Conservation (phyloP, 2,329 filamentous ascomycete genomes). For the Leptographium radiaticola region DNA sequence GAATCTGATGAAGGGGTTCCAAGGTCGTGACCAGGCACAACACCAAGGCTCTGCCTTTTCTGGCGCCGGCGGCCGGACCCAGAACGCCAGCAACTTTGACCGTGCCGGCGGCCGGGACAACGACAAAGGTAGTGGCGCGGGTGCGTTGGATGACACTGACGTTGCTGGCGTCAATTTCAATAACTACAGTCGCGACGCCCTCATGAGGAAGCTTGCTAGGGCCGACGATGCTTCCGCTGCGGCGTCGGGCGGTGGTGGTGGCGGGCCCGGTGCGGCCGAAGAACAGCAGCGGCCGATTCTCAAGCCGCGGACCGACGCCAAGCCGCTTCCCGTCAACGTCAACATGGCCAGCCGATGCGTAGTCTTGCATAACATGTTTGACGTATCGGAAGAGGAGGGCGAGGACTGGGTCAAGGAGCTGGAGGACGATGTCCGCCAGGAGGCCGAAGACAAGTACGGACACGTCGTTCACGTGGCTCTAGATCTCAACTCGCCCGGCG, state of each 20-base stretch:
- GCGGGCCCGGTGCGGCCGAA: background rate
- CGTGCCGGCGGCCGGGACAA: conserved; percentile 78
- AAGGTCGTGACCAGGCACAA: conserved; percentile 54
- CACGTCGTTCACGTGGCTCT: conserved; percentile 94
- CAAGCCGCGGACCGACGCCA: conserved; percentile 67
- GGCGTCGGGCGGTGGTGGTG: conserved; percentile 18
- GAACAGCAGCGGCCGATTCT: conserved; percentile 60
- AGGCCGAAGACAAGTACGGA: conserved; percentile 93
- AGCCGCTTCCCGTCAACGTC: conserved; percentile 52
- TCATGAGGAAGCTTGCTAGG: conserved; percentile 97
- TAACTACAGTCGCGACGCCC: conserved; percentile 94
- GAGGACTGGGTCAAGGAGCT: conserved; percentile 86
- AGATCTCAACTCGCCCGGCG: conserved; percentile 85
- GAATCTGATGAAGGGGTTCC: conserved; percentile 83
- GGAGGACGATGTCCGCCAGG: conserved; percentile 81
- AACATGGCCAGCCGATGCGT: conserved; percentile 91
- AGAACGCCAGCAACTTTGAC: conserved; percentile 52
- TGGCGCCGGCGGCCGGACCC: conserved; percentile 71
- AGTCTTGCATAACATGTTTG: conserved; percentile 90
- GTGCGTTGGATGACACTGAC: conserved; percentile 92
- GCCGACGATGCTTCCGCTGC: conserved; percentile 55
- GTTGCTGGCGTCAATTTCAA: conserved; percentile 98
- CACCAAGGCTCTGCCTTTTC: conserved; percentile 89
- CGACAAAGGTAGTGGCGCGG: conserved; percentile 82
- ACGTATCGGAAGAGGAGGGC: conserved; percentile 78